These are phyloP conservation scores for Talaromyces trachyspermus DNA, from an alignment of 495 filamentous ascomycete species.

Conservation along the genomic window DNA sequence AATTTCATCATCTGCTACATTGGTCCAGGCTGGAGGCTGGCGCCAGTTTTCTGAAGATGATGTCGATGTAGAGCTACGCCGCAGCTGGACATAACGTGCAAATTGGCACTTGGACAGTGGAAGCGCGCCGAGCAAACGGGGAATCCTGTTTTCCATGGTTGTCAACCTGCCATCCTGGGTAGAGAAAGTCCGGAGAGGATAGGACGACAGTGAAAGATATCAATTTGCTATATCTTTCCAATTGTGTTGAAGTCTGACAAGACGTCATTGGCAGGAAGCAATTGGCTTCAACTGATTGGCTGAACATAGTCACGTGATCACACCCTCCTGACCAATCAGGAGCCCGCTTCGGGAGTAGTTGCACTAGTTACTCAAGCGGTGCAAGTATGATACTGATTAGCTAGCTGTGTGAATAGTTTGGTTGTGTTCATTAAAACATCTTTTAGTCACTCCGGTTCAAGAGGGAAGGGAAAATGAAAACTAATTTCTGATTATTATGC, in stretches of 20 bases:
- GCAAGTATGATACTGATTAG: too few species aligned
- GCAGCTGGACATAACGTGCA: background rate
- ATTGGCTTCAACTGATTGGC: too few species aligned
- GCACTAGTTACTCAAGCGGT: too few species aligned
- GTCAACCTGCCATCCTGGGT: background rate
- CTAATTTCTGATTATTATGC: background rate
- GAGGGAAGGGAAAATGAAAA: too few species aligned
- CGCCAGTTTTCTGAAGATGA: background rate
- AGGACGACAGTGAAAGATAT: background rate
- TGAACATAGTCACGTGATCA: background rate
- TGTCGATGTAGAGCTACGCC: background rate
- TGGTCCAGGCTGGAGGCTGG: conserved; percentile 18
- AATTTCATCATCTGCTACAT: conserved; percentile 63
- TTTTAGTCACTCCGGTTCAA: too few species aligned
- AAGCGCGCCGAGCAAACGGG: background rate
- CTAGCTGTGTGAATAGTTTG: too few species aligned
- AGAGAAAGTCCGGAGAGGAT: background rate
- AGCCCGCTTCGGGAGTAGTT: too few species aligned
- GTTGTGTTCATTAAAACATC: too few species aligned
- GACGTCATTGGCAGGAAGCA: too few species aligned
- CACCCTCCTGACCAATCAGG: background rate
- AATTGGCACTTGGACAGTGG: background rate
- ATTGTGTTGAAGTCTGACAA: too few species aligned
- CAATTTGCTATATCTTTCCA: too few species aligned
- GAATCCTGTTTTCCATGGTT: conserved; percentile 1